Evolutionary conservation across 345 rosid species (phyloP).

Genomic region (Citrus sinensis): DVS_A1.0 CM039163.1:42696001-42696500

Average conservation of each 20-base stretch:
- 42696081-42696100: neutral
- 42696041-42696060: neutral
- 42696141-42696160: neutral
- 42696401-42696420: too few relatives aligned
- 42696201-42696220: neutral
- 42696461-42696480: neutral
- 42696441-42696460: neutral
- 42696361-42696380: neutral
- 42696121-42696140: neutral
- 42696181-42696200: neutral
- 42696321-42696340: neutral
- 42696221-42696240: too few relatives aligned
- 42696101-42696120: neutral
- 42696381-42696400: too few relatives aligned
- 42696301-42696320: too few relatives aligned
- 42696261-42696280: too few relatives aligned
- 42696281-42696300: too few relatives aligned
- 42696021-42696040: neutral
- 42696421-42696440: neutral
- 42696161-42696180: neutral
- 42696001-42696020: neutral
- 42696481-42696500: too few relatives aligned
- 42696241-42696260: too few relatives aligned
- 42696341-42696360: neutral
- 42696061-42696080: neutral